These are phyloP conservation scores for Lachancea fermentati DNA, from an alignment of 805 yeast genomes.

Conservation along the genomic window DNA sequence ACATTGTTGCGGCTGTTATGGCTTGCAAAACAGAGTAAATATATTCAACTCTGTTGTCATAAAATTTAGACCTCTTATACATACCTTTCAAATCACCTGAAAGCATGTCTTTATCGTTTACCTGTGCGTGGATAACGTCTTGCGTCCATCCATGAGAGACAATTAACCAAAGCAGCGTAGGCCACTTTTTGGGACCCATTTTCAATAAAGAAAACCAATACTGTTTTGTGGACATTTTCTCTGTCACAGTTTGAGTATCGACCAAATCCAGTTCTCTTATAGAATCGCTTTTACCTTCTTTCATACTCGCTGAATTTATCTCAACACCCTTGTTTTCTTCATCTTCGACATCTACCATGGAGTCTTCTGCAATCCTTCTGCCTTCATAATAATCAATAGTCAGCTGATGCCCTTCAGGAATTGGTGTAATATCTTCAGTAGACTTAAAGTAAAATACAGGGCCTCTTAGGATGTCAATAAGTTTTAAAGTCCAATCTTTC, in stretches of 20 bases:
- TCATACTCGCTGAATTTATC: constrained; percentile 11
- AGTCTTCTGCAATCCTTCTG: constrained; percentile 37
- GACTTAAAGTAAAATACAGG: constrained; percentile 51
- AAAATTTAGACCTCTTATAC: constrained; percentile 56
- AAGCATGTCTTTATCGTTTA: constrained; percentile 34
- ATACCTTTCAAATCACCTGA: constrained; percentile 43
- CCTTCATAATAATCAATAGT: constrained; percentile 64
- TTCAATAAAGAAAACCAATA: constrained; percentile 36
- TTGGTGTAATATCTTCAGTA: constrained; percentile 56
- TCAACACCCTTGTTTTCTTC: constrained; percentile 13
- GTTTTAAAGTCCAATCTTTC: constrained; percentile 61
- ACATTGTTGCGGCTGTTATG: constrained; percentile 71
- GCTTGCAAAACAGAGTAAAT: constrained; percentile 64
- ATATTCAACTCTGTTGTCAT: constrained; percentile 66
- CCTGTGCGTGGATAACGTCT: constrained; percentile 53
- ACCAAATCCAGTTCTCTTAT: constrained; percentile 19
- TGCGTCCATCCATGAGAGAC: constrained; percentile 56
- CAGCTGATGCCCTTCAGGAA: constrained; percentile 51
- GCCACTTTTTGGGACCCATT: constrained; percentile 51
- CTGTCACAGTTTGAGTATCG: constrained; percentile 10
- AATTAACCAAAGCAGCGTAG: constrained; percentile 42
- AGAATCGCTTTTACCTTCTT: constrained; percentile 14
- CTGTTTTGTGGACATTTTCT: constrained; percentile 34
- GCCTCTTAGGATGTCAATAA: constrained; percentile 52
- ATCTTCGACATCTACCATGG: constrained; percentile 13